These are phyloP conservation scores for Ustilaginoidea virens DNA, from an alignment of 2,329 filamentous ascomycete species.

Conservation along the genomic window DNA sequence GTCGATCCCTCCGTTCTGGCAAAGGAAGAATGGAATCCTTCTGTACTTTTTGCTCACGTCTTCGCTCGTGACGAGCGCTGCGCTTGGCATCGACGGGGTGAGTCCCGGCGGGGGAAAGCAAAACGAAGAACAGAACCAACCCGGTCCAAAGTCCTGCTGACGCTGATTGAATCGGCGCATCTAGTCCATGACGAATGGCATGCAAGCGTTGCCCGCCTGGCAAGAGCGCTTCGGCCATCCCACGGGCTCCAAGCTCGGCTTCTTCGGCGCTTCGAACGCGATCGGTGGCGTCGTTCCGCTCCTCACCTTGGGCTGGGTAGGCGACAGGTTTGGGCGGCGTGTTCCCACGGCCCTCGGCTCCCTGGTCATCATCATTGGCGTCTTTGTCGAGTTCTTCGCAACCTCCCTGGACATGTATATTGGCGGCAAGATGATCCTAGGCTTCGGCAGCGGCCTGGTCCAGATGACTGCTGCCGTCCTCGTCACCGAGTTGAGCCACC, in stretches of 20 bases:
- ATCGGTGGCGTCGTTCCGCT: conserved; percentile 25
- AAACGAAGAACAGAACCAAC: neutral
- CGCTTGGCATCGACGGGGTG: conserved; percentile 26
- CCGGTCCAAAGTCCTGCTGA: neutral
- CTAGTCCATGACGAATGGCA: conserved; percentile 24
- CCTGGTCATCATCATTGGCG: conserved; percentile 22
- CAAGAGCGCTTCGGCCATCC: conserved; percentile 22
- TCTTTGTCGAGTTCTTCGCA: conserved; percentile 19
- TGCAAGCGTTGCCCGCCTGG: conserved; percentile 21
- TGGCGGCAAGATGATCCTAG: conserved; percentile 21
- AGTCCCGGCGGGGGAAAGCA: conserved; percentile 6
- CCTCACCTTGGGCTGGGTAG: conserved; percentile 19
- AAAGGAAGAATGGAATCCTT: conserved; percentile 24
- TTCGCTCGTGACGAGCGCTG: conserved; percentile 24
- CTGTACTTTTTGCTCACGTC: conserved; percentile 27
- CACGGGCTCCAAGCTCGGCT: conserved; percentile 19
- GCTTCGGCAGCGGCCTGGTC: conserved; percentile 20
- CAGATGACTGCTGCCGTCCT: conserved; percentile 26
- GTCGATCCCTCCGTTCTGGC: conserved; percentile 18
- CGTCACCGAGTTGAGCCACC: conserved; percentile 25
- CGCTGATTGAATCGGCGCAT: neutral
- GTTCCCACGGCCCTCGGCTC: conserved; percentile 20
- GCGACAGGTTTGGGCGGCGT: conserved; percentile 18
- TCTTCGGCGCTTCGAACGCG: conserved; percentile 22
- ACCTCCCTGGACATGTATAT: conserved; percentile 21